Evolutionary conservation across 208 protist species (phyloP).

Genomic region (Strigomonas oncopelti): DNA sequence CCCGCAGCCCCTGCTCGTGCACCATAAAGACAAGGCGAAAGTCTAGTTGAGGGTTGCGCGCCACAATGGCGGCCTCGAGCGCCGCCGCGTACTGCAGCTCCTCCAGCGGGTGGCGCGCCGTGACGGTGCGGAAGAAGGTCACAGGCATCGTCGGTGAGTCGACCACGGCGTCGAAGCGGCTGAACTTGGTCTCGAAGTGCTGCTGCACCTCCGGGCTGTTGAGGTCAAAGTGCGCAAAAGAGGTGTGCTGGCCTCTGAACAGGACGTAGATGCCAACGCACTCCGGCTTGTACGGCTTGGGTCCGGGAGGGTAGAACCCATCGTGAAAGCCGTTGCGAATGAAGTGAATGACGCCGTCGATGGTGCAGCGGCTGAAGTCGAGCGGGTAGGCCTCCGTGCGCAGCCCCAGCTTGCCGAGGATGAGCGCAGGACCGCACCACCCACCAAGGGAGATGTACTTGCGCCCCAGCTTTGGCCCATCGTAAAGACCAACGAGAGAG

Average conservation of each 20-base stretch:
- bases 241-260: conserved; percentile 71
- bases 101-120: conserved; percentile 49
- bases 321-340: conserved; percentile 51
- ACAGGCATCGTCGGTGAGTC: conserved; percentile 31
- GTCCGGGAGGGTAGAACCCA: conserved; percentile 66
- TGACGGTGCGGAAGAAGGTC: conserved; percentile 74
- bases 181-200: conserved; percentile 53
- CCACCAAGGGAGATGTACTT: conserved; percentile 73
- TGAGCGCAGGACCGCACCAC: conserved; percentile 73
- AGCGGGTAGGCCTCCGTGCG: conserved; percentile 71
- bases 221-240: conserved; percentile 79
- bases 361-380: conserved; percentile 70
- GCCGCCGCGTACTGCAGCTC: conserved; percentile 38
- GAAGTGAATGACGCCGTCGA: conserved; percentile 70
- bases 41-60: conserved; percentile 42
- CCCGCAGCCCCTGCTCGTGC: conserved; percentile 55
- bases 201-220: conserved; percentile 50
- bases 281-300: conserved; percentile 60
- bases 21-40: conserved; percentile 65
- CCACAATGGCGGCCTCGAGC: conserved; percentile 33
- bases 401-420: conserved; percentile 68
- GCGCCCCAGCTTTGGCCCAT: conserved; percentile 18
- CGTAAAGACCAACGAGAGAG: background rate
- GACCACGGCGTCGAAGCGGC: conserved; percentile 40
- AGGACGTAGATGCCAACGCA: conserved; percentile 77